phyloP scores from a whole-genome alignment of 192 early-diverging fungal species.

The Coemansia pectinata region DNA sequence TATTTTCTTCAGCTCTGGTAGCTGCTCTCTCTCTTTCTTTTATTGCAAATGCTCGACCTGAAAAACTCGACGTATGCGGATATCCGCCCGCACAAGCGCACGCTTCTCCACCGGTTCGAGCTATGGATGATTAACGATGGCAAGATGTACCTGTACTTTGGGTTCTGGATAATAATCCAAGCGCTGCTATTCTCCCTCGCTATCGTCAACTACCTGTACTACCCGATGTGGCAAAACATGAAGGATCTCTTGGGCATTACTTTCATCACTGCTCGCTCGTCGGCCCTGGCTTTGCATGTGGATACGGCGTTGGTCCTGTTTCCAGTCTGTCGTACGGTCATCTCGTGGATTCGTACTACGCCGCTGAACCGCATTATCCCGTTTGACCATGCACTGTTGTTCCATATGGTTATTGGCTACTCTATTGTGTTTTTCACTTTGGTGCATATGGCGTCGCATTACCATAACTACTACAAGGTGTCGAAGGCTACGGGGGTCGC shows the following conservation, averaged over 20 bases:
- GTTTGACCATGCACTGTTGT: conserved; percentile 81
- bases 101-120: conserved; percentile 47
- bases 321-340: conserved; percentile 79
- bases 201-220: conserved; percentile 64
- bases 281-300: conserved; percentile 72
- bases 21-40: not conserved
- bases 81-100: conserved; percentile 33
- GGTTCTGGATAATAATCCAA: conserved; percentile 65
- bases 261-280: conserved; percentile 61
- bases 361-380: conserved; percentile 76
- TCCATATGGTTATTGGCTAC: conserved; percentile 80
- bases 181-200: conserved; percentile 59
- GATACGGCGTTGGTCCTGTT: conserved; percentile 78
- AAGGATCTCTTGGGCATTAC: conserved; percentile 56
- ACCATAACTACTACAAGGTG: conserved; percentile 70
- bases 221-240: conserved; percentile 57
- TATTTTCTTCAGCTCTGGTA: conserved; percentile 6
- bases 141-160: conserved; percentile 56
- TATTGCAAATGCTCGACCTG: conserved; percentile 38
- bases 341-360: conserved; percentile 74
- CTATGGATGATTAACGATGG: conserved; percentile 57
- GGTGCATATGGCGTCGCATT: conserved; percentile 73
- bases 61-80: conserved; percentile 44
- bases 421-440: conserved; percentile 75
- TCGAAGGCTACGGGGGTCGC: conserved; percentile 24